A percentile compares a stretch with the other conserved stretches of the same genome.
Conservation (phyloP, 192 early-diverging fungal genomes). For the Backusella circina region DNA sequence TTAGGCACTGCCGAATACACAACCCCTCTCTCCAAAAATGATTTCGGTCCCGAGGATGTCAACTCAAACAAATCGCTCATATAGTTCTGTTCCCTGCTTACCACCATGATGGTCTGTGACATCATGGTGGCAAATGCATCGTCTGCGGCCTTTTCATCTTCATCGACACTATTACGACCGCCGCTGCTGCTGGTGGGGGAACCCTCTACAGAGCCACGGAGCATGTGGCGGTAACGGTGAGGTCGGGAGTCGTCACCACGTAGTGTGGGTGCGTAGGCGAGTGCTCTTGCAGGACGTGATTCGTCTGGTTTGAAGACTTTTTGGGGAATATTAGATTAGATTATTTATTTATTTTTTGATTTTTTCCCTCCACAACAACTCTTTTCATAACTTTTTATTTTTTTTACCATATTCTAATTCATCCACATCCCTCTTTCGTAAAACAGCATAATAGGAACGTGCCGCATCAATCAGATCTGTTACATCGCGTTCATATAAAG, state of each 20-base stretch:
- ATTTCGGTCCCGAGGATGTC: slow-evolving; percentile 44
- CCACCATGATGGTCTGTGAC: slow-evolving; percentile 54
- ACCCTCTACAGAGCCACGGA: slow-evolving; percentile 26
- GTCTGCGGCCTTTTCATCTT: slow-evolving; percentile 42
- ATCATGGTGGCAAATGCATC: slow-evolving; percentile 59
- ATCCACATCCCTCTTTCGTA: slow-evolving; percentile 23
- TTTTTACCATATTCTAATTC: slow-evolving; percentile 33
- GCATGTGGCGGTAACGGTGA: slow-evolving; percentile 20
- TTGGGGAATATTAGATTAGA: background rate
- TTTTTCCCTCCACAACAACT: too few species aligned
- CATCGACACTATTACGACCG: slow-evolving; percentile 32
- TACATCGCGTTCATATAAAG: slow-evolving; percentile 46
- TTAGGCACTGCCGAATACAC: slow-evolving; percentile 26
- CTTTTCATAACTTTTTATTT: background rate
- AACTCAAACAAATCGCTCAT: slow-evolving; percentile 82
- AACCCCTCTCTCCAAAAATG: slow-evolving; percentile 42
- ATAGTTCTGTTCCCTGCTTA: slow-evolving; percentile 90
- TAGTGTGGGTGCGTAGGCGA: slow-evolving; percentile 24
- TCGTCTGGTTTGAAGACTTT: slow-evolving; percentile 33
- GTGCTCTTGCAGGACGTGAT: slow-evolving; percentile 17
- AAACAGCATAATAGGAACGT: slow-evolving; percentile 25
- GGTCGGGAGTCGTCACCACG: slow-evolving; percentile 20
- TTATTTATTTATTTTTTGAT: too few species aligned
- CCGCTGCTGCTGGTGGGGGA: slow-evolving; percentile 12
- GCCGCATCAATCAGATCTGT: slow-evolving; percentile 52